Conservation (phyloP, 306 rosid species). For the Sicyos edulis region DNA sequence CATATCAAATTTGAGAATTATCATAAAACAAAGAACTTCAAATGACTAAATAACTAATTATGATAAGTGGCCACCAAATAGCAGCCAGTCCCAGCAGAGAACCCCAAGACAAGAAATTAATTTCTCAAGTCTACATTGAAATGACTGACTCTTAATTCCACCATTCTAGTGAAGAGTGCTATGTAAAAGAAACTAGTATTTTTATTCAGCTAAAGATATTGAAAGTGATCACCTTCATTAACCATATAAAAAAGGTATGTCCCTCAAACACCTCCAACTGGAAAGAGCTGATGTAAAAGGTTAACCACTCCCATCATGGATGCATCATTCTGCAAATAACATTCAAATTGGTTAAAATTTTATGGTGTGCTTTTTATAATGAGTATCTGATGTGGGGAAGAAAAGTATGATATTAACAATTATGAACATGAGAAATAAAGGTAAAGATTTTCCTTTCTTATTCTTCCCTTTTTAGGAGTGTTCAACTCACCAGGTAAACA, state of each 20-base stretch:
- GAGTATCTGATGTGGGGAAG: not conserved
- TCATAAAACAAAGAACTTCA: slow-evolving; percentile 5
- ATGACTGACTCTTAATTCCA: slow-evolving; percentile 2
- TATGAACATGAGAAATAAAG: not conserved
- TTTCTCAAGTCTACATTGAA: not conserved
- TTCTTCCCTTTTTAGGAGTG: not conserved
- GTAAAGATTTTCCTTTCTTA: not conserved
- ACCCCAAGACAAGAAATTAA: not conserved
- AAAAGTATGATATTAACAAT: not conserved
- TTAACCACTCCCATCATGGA: slow-evolving; percentile 69
- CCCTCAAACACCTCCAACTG: slow-evolving; percentile 30
- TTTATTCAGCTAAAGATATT: not conserved
- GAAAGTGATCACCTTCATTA: slow-evolving; percentile 22
- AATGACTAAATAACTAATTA: not conserved
- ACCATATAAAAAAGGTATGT: not conserved
- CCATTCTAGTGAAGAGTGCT: slow-evolving; percentile 13
- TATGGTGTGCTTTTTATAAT: not conserved
- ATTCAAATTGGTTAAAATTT: slow-evolving; percentile 10
- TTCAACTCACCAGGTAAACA: slow-evolving; percentile 67
- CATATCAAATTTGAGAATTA: not conserved
- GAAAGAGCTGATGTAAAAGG: slow-evolving; percentile 56
- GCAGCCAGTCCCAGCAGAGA: not conserved
- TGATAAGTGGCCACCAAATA: not conserved
- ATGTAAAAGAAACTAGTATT: not conserved
- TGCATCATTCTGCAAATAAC: slow-evolving; percentile 81